Base-by-base conservation (phyloP, 768 basidiomycete genomes). In the Psilocybe subaeruginosa region DNA sequence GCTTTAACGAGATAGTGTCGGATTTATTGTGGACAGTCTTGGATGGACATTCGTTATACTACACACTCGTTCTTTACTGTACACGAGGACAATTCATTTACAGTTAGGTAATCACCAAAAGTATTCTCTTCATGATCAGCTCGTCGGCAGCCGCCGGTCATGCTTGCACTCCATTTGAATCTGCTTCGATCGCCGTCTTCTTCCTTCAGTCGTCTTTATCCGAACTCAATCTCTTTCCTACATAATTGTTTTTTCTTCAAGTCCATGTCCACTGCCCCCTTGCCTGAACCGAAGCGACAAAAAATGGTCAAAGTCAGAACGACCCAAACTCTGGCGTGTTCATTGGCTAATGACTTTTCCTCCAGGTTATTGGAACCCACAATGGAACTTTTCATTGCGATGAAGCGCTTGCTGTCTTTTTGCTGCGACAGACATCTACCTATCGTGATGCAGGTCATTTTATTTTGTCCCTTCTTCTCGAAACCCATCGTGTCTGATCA, bases 341-440 rank as follows among this genome's bases (percentile, higher is more conserved):
- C 31, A 30, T 53, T 19, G n/a, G 52, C 8, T 31, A 23, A 30
- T n/a, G 27, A 8, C 45, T 29, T 50, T 56, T 17, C 35, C 30
- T 62, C 12, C 62, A 94, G 92, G 76, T 87, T 43, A 97, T 98
- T 69, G 95, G 95, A 35, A 97, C 96, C 1, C 95, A 98, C 74
- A 93, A 91, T 60, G 96, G 96, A 16, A 94, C 94, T 0, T 98
- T 98, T 73, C 96, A 99, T 69, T 96, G 94, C 74, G 97, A 99
- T 68, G 97, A 99, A 77, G 95, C 95, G 0, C 84, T 99, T 33
- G 97, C 97, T 0, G 92, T 97, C 16, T 95, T 90, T 74, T 82
- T 99, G 64, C 81, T 99, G 31, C 87, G 87, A 52, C 86, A 86
- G 67, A 96, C 95, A 1, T 75, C 83, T 16, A 77, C 83, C 8